Conservation (phyloP, 345 rosid species). For the Citrus maxima region DNA sequence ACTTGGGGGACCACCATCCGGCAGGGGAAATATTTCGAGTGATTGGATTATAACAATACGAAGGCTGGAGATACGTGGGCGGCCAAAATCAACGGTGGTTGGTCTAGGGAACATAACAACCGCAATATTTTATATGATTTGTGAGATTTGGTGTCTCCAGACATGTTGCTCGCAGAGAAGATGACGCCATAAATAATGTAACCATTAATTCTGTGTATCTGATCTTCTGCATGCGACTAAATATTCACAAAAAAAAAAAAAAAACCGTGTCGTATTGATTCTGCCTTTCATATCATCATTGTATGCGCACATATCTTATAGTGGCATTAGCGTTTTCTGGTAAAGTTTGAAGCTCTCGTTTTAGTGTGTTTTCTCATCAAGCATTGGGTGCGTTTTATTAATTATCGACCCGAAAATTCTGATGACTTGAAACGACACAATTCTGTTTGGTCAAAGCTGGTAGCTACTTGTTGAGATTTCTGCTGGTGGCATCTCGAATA, state of each 20-base stretch:
- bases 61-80: neutral
- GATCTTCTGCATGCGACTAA: neutral
- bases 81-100: constrained; percentile 6
- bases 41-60: neutral
- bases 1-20: neutral
- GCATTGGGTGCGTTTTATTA: neutral
- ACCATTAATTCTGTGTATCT: neutral
- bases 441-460: neutral
- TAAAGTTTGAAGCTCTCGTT: neutral
- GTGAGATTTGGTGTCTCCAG: neutral
- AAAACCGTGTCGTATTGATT: too few species aligned
- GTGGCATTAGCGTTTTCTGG: neutral
- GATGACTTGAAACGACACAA: neutral
- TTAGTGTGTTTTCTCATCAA: neutral
- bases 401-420: neutral
- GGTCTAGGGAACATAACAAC: neutral
- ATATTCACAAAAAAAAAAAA: neutral
- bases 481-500: neutral
- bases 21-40: neutral
- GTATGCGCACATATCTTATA: too few species aligned
- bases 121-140: neutral
- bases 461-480: neutral
- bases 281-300: too few species aligned
- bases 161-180: neutral
- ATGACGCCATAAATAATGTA: neutral